These are phyloP conservation scores for Karstenula rhodostoma DNA, from an alignment of 2,329 filamentous ascomycete species.

Conservation along the genomic window DNA sequence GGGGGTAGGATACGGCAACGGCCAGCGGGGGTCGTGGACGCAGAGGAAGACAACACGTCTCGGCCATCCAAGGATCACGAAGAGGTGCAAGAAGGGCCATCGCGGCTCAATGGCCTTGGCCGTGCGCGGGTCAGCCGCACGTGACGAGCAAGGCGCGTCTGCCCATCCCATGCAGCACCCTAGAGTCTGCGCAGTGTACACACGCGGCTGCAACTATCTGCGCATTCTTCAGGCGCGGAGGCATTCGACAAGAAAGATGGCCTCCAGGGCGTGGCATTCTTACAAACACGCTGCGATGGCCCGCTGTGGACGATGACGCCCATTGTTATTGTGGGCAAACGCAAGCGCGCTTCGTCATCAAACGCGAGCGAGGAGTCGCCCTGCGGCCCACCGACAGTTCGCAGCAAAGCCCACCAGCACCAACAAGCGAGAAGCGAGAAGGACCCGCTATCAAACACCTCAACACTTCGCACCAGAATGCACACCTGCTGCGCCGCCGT, in stretches of 20 bases:
- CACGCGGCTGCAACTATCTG: not conserved
- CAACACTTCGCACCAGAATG: not conserved
- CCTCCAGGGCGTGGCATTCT: not conserved
- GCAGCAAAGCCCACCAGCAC: conserved; percentile 1
- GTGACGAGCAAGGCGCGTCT: conserved; percentile 2
- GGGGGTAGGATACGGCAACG: not conserved
- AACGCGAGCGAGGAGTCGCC: conserved; percentile 1
- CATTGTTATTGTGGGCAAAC: conserved; percentile 14
- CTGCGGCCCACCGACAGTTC: conserved; percentile 11
- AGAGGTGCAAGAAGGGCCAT: conserved; percentile 6
- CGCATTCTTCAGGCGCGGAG: not conserved
- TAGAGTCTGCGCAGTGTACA: too few species aligned
- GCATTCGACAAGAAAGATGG: too few species aligned
- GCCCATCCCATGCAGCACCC: not conserved
- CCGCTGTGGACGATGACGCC: conserved; percentile 3
- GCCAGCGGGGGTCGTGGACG: not conserved
- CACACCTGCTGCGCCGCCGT: not conserved
- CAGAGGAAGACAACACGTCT: conserved; percentile 6
- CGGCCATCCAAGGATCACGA: conserved; percentile 6
- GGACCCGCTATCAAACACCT: not conserved
- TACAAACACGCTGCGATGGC: not conserved
- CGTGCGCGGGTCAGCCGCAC: conserved; percentile 13
- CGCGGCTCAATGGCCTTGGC: conserved; percentile 20
- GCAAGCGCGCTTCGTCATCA: conserved; percentile 11
- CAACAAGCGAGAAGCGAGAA: conserved; percentile 4